Evolutionary conservation across 306 rosid genomes (phyloP), one percentile per base, ranked within the genome.

Genomic region (Parietaria judaica): DNA sequence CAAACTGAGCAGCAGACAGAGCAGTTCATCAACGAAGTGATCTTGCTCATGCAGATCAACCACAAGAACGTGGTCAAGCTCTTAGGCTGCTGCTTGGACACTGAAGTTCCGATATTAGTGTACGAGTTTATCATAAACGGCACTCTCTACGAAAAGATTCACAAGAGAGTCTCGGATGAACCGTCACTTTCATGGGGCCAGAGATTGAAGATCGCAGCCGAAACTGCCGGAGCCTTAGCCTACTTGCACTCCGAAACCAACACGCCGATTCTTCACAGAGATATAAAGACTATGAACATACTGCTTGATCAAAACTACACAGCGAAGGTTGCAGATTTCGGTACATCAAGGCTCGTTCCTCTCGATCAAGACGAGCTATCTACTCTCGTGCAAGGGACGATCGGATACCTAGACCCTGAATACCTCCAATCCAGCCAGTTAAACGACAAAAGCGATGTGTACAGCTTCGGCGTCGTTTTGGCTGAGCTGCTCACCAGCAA

Each of bases 401-500:
- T 39, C 0, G 71, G 71, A 3, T 72, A 66, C 66, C 46, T 72
- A 4, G 76, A 72, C 23, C 76, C 76, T 4, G 71, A 60, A 35
- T 71, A 71, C 35, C 7, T 71, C 6, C 75, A 71, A 0, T 49
- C 75, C 1, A 58, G 44, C 61, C 50, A 41, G 11, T 49, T 71
- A 2, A 70, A 67, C 6, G 68, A 70, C 5, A 70, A 70, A 16
- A 70, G 74, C 8, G 68, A 69, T 0, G 68, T 70, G 1, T 71
- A 64, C 8, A 71, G 75, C 37, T 71, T 71, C 8, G 75, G 70
- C 16, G 75, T 71, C 31, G 75, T 71, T 38, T 38, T 71, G 1
- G 64, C 51, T 1, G 75, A 71, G 61, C 65, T 71, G 2, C 7
- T 71, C n/a, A 71, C 70, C 1, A 43, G 75, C n/a, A 51, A 38